These are phyloP conservation scores for Botrytis porri DNA, from an alignment of 2,329 filamentous ascomycete genomes.

Conservation along the genomic window DNA sequence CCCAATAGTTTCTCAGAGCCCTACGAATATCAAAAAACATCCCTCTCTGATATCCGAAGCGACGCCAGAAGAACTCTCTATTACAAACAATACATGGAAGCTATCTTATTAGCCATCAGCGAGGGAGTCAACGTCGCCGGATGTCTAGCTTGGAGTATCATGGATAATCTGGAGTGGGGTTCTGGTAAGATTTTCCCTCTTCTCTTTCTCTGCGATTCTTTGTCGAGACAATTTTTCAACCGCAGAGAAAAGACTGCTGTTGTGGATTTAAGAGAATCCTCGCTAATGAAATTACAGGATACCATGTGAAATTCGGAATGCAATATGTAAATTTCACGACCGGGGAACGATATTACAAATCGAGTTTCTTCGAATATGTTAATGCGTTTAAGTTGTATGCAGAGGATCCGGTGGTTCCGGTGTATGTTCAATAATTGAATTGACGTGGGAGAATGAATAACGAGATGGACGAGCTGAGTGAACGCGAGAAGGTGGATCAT, in stretches of 20 bases:
- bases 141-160: slow-evolving; percentile 83
- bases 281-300: slow-evolving; percentile 18
- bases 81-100: slow-evolving; percentile 72
- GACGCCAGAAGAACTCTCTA: slow-evolving; percentile 78
- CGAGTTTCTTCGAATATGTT: slow-evolving; percentile 35
- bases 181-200: background rate
- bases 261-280: background rate
- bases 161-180: slow-evolving; percentile 57
- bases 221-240: background rate
- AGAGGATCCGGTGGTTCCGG: slow-evolving; percentile 32
- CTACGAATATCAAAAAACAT: slow-evolving; percentile 28
- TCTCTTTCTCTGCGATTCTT: background rate
- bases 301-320: slow-evolving; percentile 30
- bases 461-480: background rate
- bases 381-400: slow-evolving; percentile 34
- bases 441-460: background rate
- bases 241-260: background rate
- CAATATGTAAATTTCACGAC: slow-evolving; percentile 43
- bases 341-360: slow-evolving; percentile 32
- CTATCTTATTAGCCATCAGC: slow-evolving; percentile 64
- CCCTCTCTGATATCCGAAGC: slow-evolving; percentile 53
- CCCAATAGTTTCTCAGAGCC: slow-evolving; percentile 27
- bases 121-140: slow-evolving; percentile 76
- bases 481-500: background rate
- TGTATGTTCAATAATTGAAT: slow-evolving; percentile 21